Conservation (phyloP, 352 stramenopile genomes). For the Pythium plurisporium region DNA sequence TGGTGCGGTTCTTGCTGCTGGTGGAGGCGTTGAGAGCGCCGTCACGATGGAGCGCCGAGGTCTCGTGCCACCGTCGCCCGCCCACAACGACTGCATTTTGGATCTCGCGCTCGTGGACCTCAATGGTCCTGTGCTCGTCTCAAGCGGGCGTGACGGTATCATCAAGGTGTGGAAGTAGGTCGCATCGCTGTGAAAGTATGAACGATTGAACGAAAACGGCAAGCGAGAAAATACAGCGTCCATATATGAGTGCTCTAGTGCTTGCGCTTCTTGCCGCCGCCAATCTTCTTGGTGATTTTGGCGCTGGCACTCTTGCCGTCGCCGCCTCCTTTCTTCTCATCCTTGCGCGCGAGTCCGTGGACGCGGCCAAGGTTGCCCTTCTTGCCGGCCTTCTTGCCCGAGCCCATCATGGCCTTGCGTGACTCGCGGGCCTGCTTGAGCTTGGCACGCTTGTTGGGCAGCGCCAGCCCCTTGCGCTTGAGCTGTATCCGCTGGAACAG, state of each 20-base stretch:
- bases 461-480: slow-evolving; percentile 72
- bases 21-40: slow-evolving; percentile 60
- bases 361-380: slow-evolving; percentile 30
- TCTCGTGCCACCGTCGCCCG: slow-evolving; percentile 76
- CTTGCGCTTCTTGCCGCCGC: slow-evolving; percentile 16
- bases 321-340: slow-evolving; percentile 14
- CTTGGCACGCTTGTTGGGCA: slow-evolving; percentile 81
- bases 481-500: slow-evolving; percentile 88
- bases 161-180: slow-evolving; percentile 95
- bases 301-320: slow-evolving; percentile 1
- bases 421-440: slow-evolving; percentile 69
- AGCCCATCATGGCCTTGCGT: slow-evolving; percentile 60
- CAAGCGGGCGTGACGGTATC: slow-evolving; percentile 91
- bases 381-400: slow-evolving; percentile 39
- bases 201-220: background rate
- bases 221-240: slow-evolving; percentile 3
- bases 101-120: slow-evolving; percentile 94
- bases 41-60: slow-evolving; percentile 87
- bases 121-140: slow-evolving; percentile 89
- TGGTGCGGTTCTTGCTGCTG: slow-evolving; percentile 39
- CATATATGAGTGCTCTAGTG: slow-evolving; percentile 12
- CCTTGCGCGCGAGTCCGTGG: slow-evolving; percentile 19
- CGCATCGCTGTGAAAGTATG: background rate
- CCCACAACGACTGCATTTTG: slow-evolving; percentile 93
- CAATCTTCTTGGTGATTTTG: slow-evolving; percentile 13